Evolutionary conservation across 176 grass and related monocot genomes (phyloP).

Genomic region (Oryza nivara): DNA sequence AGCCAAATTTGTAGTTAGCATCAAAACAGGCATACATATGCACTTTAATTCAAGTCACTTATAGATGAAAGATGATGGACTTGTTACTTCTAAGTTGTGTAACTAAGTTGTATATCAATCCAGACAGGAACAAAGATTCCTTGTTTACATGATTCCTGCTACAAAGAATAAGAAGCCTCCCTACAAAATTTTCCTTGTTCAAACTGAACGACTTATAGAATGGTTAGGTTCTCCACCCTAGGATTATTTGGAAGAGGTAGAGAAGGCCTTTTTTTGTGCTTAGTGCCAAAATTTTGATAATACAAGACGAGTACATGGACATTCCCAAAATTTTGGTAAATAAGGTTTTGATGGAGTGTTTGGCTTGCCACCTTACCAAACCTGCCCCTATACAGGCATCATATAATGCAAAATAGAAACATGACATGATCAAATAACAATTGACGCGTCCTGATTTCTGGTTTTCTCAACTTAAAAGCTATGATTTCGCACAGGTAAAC

Average conservation of each 20-base stretch:
- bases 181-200: neutral
- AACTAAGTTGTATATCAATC: slow-evolving; percentile 2
- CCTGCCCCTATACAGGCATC: neutral
- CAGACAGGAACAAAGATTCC: slow-evolving; percentile 19
- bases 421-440: neutral
- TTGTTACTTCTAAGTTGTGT: neutral
- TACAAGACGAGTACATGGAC: neutral
- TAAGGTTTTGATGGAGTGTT: neutral
- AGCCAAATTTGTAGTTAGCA: neutral
- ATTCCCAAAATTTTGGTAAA: neutral
- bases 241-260: neutral
- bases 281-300: neutral
- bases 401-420: slow-evolving; percentile 7
- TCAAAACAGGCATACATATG: neutral
- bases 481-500: neutral
- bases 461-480: slow-evolving; percentile 20
- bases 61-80: neutral
- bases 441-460: slow-evolving; percentile 16
- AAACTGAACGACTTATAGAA: neutral
- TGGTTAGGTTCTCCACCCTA: neutral
- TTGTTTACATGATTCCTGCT: neutral
- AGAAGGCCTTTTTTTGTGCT: neutral
- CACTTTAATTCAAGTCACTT: neutral
- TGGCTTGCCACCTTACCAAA: too few species aligned
- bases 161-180: neutral